Conservation (phyloP, 306 rosid species). For the barrel medic (Medicago truncatula) region DNA sequence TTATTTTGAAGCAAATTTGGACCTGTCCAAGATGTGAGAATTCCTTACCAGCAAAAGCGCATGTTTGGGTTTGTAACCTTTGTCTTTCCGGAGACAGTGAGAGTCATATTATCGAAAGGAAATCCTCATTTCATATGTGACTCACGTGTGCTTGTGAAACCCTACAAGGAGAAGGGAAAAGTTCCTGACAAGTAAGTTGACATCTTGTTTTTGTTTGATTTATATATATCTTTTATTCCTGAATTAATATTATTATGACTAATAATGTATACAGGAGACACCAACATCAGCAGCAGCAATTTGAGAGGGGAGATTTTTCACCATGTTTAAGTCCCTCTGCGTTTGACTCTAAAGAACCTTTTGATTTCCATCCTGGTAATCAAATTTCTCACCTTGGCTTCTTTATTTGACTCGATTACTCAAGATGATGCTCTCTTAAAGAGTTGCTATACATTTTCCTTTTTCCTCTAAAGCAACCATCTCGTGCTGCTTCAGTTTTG, state of each 20-base stretch:
- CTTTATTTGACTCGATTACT: constrained; percentile 33
- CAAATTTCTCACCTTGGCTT: constrained; percentile 25
- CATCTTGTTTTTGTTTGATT: constrained; percentile 10
- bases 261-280: constrained; percentile 47
- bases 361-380: constrained; percentile 61
- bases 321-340: constrained; percentile 59
- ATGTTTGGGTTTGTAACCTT: constrained; percentile 98
- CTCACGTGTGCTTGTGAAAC: constrained; percentile 97
- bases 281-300: constrained; percentile 50
- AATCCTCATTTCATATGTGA: constrained; percentile 98
- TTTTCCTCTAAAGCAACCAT: too few relatives aligned
- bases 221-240: constrained; percentile 30
- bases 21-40: constrained; percentile 98
- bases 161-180: constrained; percentile 99
- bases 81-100: constrained; percentile 92
- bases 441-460: not conserved
- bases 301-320: constrained; percentile 58
- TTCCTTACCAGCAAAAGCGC: constrained; percentile 96
- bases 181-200: constrained; percentile 73
- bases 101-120: constrained; percentile 84
- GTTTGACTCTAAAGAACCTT: constrained; percentile 46
- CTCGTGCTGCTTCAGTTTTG: constrained; percentile 17
- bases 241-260: constrained; percentile 22
- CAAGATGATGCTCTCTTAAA: not conserved
- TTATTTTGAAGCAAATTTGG: constrained; percentile 79